Evolutionary conservation across 345 rosid species (phyloP).

Genomic region (Citrus inodora): DNA sequence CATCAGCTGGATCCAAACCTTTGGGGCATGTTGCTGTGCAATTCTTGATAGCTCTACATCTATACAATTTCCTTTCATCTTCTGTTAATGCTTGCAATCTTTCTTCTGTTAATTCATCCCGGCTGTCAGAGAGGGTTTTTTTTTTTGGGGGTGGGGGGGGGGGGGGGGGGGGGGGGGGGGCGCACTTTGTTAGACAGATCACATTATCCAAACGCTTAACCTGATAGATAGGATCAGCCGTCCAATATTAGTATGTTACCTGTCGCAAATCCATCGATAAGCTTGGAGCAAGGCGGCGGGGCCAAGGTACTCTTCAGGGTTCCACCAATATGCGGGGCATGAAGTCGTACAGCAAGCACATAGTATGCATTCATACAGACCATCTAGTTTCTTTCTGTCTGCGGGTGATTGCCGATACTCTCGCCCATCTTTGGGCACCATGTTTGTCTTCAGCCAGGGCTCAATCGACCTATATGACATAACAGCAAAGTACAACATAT

Average conservation of each 20-base stretch:
- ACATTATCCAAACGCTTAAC: no score
- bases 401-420: constrained; percentile 52
- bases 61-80: constrained; percentile 40
- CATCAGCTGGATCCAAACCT: constrained; percentile 53
- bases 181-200: no score
- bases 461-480: constrained; percentile 43
- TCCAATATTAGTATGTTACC: constrained; percentile 18
- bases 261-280: constrained; percentile 58
- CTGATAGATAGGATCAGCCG: no score
- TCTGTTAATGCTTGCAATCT: constrained; percentile 58
- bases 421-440: constrained; percentile 32
- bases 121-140: constrained; percentile 24
- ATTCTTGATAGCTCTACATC: constrained; percentile 59
- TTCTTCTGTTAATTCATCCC: constrained; percentile 44
- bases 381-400: constrained; percentile 60
- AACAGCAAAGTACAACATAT: neutral
- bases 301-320: constrained; percentile 61
- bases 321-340: constrained; percentile 79
- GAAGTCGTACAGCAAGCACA: constrained; percentile 70
- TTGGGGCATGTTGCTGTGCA: constrained; percentile 67
- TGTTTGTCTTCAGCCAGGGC: constrained; percentile 63
- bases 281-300: constrained; percentile 66
- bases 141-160: no score
- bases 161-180: no score
- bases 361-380: constrained; percentile 64